A percentile compares a stretch with the other conserved stretches of the same genome.
Conservation (phyloP, 352 stramenopile species). For the Pythium oligandrum region DNA sequence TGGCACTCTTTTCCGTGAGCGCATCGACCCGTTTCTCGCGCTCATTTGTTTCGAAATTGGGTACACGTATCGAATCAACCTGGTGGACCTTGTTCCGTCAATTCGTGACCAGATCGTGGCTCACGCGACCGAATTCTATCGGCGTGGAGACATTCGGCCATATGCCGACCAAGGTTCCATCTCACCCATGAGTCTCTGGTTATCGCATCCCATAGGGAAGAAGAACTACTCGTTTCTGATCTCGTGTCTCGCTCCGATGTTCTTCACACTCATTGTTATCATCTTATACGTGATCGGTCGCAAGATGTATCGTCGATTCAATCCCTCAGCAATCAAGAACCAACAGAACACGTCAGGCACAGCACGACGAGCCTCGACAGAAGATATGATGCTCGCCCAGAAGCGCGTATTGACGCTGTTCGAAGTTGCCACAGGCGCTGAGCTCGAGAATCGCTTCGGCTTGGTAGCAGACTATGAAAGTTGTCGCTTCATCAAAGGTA, state of each 20-base stretch:
- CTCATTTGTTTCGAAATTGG: constrained; percentile 24
- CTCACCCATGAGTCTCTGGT: constrained; percentile 11
- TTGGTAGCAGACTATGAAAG: constrained; percentile 41
- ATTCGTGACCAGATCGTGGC: background rate
- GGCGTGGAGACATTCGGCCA: background rate
- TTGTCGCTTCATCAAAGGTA: constrained; percentile 29
- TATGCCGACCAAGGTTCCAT: background rate
- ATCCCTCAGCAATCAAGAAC: constrained; percentile 6
- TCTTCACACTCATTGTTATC: constrained; percentile 5
- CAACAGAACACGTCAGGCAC: too few species aligned
- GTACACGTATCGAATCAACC: background rate
- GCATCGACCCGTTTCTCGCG: constrained; percentile 22
- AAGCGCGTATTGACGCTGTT: constrained; percentile 13
- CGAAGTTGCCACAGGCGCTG: constrained; percentile 15
- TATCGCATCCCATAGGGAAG: background rate
- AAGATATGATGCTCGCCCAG: constrained; percentile 3
- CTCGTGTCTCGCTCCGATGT: constrained; percentile 2
- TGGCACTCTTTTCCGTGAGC: constrained; percentile 20
- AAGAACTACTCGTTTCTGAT: constrained; percentile 2
- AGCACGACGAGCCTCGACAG: constrained; percentile 4
- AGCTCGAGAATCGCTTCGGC: constrained; percentile 15
- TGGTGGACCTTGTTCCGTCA: background rate
- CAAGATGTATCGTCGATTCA: constrained; percentile 19
- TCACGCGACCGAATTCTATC: background rate
- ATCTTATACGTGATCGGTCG: constrained; percentile 17